Base-by-base conservation (phyloP, 345 rosid genomes). In the Limnanthes douglasii region DNA sequence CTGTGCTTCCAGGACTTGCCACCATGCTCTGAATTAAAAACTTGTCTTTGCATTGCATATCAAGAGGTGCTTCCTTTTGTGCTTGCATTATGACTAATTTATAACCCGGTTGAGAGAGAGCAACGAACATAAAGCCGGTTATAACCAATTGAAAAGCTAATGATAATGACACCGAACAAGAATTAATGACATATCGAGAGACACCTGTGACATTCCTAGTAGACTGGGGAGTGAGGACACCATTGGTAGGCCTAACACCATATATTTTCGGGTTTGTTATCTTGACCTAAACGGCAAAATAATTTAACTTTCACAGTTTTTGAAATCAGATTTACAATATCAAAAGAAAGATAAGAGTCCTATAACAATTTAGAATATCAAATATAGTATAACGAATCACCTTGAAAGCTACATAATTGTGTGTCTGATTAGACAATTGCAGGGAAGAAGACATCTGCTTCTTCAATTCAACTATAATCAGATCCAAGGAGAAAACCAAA, bases 1-100 rank as follows among this genome's bases (percentile, higher is more conserved):
- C 15, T 0, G 77, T 69, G 34, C 68, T 27, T 11, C 90, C 84
- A 58, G 68, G 64, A 32, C 49, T 56, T 26, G 70, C 86, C 23
- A 47, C 45, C 4, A 69, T 72, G 31, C 86, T 76, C 60, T 72
- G 97, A 30, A 88, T 61, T 16, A 88, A 66, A 48, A 88, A 78
- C 53, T 88, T 88, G 56, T 83, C 97, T 76, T 65, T 71, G 64
- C 90, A 78, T 31, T 74, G 86, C 93, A 81, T 56, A 47, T 88
- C 93, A 3, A 54, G 51, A 7, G 93, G 95, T 22, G 62, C 54
- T 62, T 88, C 97, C 51, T 70, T 88, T 21, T 62, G 97, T 20
- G 90, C 90, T 71, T 83, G 97, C 97, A 83, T 83, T 11, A 90
- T 73, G 51, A 88, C 97, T 79, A 56, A n/a, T n/a, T n/a, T n/a